Evolutionary conservation across 2,329 filamentous ascomycete species (phyloP), one percentile per base, ranked within the genome.

Genomic region (Pseudophaeomoniella oleicola): DNA sequence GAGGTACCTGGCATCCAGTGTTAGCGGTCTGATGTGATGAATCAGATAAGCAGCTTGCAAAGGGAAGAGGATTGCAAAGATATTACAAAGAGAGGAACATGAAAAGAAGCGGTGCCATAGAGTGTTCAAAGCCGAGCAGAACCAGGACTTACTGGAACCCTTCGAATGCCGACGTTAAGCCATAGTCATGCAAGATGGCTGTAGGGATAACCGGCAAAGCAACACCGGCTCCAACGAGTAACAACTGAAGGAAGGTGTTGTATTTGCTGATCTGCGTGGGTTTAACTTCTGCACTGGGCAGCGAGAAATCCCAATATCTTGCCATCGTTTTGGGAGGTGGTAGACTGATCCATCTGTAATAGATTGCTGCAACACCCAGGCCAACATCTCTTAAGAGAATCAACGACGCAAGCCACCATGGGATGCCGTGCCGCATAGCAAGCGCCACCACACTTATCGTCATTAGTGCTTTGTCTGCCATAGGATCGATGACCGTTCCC

Each of bases 401-500:
- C 35, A 96, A 75, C n/a, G 70, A 71, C 2, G 87, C 87, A 3
- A 96, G 69, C 74, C 87, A 94, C 27, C 87, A 78, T 83, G 88
- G 86, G 35, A 98, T 66, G 11, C 76, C 72, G 3, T 85, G 86
- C 49, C 94, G 86, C 43, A 81, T 67, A 3, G 87, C 86, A 32
- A 96, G 62, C 45, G 82, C 86, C 10, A 88, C 78, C 1, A 88
- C 92, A 49, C 93, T 60, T 39, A 94, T 76, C 0, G 88, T 94
- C 90, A 98, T 96, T 44, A 98, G 71, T 5, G 76, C 72, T 63
- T 98, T 98, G 60, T 98, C 90, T 3, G 90, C 90, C 81, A 94
- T 90, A 4, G 90, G 90, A 51, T 94, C 87, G 43, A 98, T 85
- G 18, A 98, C 76, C 37, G 84, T 92, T 37, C 90, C 90, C 6